Conservation (phyloP, 352 stramenopile genomes). For the Phytophthora pluvialis region DNA sequence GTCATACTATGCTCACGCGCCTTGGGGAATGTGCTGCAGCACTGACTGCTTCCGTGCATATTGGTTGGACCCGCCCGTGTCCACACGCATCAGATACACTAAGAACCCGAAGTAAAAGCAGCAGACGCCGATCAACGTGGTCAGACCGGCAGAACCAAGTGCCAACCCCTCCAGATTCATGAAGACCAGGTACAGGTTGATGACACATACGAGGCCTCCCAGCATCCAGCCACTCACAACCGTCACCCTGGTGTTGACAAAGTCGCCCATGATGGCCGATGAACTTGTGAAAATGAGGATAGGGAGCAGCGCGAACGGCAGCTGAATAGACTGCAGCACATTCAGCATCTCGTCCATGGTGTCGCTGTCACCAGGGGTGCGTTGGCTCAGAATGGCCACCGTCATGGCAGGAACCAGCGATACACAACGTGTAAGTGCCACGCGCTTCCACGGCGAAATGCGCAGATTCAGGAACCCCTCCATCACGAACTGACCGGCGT, state of each 20-base stretch:
- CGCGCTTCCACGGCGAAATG: conserved; percentile 83
- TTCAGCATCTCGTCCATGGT: conserved; percentile 91
- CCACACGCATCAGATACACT: conserved; percentile 41
- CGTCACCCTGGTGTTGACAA: conserved; percentile 53
- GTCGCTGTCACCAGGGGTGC: conserved; percentile 80
- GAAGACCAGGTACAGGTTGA: conserved; percentile 80
- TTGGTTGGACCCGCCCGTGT: background rate
- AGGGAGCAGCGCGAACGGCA: conserved; percentile 88
- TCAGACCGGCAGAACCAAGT: conserved; percentile 40
- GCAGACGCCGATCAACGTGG: conserved; percentile 36
- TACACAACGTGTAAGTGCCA: conserved; percentile 88
- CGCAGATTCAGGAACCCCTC: conserved; percentile 95
- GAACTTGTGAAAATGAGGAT: conserved; percentile 85
- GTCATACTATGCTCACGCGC: no score
- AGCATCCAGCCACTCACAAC: conserved; percentile 61
- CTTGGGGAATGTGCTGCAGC: background rate
- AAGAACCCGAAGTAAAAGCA: conserved; percentile 74
- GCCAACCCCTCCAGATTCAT: conserved; percentile 60
- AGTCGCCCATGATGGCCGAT: conserved; percentile 76
- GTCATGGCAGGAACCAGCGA: conserved; percentile 90
- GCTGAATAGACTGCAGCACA: conserved; percentile 91
- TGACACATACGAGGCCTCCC: conserved; percentile 63
- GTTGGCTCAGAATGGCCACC: conserved; percentile 86
- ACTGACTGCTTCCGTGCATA: background rate
- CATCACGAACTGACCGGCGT: conserved; percentile 89